Evolutionary conservation across 768 basidiomycete genomes (phyloP), one percentile per base, ranked within the genome.

Genomic region (Mycena pura): DNA sequence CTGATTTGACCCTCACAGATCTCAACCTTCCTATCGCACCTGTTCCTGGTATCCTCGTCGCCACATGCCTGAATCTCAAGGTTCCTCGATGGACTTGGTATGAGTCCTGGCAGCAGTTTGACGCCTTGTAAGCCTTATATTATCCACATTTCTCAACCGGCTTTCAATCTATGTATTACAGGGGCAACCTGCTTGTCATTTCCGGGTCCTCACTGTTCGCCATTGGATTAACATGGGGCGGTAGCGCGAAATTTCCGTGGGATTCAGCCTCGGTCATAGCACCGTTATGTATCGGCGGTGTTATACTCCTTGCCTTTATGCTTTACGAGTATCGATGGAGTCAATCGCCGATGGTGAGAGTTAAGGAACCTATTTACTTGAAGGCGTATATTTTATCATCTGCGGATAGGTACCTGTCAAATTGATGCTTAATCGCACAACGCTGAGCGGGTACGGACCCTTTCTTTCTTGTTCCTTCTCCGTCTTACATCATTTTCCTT

Each of bases 21-120:
- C 81, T 80, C 0, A 32, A 67, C 17, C 74, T 74, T 0, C 67
- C 55, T 2, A 60, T 77, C 21, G 56, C 58, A n/a, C n/a, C n/a
- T n/a, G n/a, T n/a, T n/a, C n/a, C n/a, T n/a, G n/a, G n/a, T n/a
- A n/a, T n/a, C n/a, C n/a, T n/a, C n/a, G n/a, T n/a, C n/a, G n/a
- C n/a, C n/a, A n/a, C n/a, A n/a, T n/a, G n/a, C n/a, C n/a, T n/a
- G n/a, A n/a, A n/a, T n/a, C n/a, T n/a, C n/a, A n/a, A n/a, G n/a
- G n/a, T n/a, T n/a, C n/a, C n/a, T n/a, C n/a, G n/a, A n/a, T n/a
- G n/a, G n/a, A n/a, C n/a, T n/a, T 19, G 69, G 19, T 15, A 15
- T 13, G 38, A n/a, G 38, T 13, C 19, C 14, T 39, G 38, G 14
- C 15, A 34, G 32, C 15, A 34, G 7, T 15, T 34, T 7, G 15